Base-by-base conservation (phyloP, 2,329 filamentous ascomycete species). In the Sporothrix curviconia region DNA sequence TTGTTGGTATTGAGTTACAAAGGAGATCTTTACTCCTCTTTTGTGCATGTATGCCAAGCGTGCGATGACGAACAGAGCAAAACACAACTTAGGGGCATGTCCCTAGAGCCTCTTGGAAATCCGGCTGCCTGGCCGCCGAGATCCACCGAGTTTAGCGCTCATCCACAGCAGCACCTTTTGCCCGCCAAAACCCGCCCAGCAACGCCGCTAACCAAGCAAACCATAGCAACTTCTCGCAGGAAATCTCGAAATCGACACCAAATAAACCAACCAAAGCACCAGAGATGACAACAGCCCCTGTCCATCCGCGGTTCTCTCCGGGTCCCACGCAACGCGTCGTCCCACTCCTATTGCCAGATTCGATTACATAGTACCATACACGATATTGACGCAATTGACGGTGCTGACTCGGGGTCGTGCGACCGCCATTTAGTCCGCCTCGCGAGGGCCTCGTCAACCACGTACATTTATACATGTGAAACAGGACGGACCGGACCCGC, bases 191-290 rank as follows among this genome's bases (percentile, higher is more conserved):
- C 39, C 22, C 34, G 37, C 57, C 43, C 44, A 55, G 57, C 57
- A 59, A 59, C 57, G 57, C 42, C 44, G 51, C 57, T 55, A 59
- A 44, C 39, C 24, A 34, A 36, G n/a, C 30, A 40, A 40, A 43
- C 19, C 15, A 4, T 7, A 7, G n/a, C n/a, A n/a, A n/a, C n/a
- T n/a, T n/a, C n/a, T n/a, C n/a, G n/a, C n/a, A n/a, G n/a, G n/a
- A 30, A 39, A 28, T 17, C 25, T 28, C 22, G 14, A 40, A 12
- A 37, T 7, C 12, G 19, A 17, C 7, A 42, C 15, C 9, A 22
- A 44, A 28, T 17, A 30, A 50, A 9, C 12, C 12, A 50, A 43
- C 17, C 37, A 40, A 25, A 44, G 19, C 15, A n/a, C n/a, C 7
- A 34, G 37, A 19, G n/a, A 39, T n/a, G 24, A 43, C 22, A 42